Evolutionary conservation across 2,329 filamentous ascomycete species (phyloP).

Genomic region (Pseudocercospora fijiensis): DNA sequence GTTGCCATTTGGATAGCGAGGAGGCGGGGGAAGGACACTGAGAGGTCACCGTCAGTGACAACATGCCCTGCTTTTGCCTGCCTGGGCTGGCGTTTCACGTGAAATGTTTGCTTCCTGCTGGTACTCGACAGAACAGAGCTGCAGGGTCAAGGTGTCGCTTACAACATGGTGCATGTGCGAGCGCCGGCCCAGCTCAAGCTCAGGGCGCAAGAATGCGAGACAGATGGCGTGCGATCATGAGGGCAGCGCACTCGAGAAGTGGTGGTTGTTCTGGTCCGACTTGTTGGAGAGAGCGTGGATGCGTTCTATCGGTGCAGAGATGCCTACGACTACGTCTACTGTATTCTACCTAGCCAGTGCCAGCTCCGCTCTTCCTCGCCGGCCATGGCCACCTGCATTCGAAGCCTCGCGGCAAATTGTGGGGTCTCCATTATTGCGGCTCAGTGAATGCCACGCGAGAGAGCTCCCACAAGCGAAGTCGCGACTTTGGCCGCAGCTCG

Average conservation of each 20-base stretch:
- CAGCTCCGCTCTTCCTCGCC: not conserved
- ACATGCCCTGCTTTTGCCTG: not conserved
- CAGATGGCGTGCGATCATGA: not conserved
- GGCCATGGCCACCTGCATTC: not conserved
- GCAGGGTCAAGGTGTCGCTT: constrained; percentile 20
- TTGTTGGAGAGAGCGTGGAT: not conserved
- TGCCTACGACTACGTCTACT: not conserved
- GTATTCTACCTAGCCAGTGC: not conserved
- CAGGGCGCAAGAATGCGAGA: not conserved
- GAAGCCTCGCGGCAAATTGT: not conserved
- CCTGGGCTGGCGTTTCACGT: constrained; percentile 10
- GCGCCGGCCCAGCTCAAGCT: not conserved
- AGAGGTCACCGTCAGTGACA: constrained; percentile 19
- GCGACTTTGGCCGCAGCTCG: not conserved
- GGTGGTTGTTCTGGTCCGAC: not conserved
- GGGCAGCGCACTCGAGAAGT: not conserved
- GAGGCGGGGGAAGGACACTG: constrained; percentile 30
- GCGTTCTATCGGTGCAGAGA: not conserved
- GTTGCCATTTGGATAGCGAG: constrained; percentile 74
- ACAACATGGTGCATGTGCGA: constrained; percentile 20
- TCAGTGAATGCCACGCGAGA: not conserved
- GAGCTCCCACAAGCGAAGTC: not conserved
- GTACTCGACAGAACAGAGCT: constrained; percentile 7
- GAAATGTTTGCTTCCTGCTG: constrained; percentile 12
- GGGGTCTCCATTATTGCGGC: not conserved